Evolutionary conservation across 192 early-diverging fungal genomes (phyloP).

Genomic region (Rhizophagus clarus): DNA sequence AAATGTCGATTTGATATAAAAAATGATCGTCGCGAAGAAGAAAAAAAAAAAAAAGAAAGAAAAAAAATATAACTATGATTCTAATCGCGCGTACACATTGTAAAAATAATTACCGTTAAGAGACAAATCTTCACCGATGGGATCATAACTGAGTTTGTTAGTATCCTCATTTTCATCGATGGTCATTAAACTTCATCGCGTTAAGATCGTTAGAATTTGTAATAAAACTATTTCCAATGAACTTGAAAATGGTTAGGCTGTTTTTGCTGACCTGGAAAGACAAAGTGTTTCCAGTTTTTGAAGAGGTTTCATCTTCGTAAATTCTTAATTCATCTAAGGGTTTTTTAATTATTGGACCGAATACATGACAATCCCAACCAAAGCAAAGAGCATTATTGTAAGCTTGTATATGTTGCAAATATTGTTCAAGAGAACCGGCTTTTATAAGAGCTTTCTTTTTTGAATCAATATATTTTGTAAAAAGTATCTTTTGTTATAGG

Average conservation of each 20-base stretch:
- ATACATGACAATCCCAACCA: conserved; percentile 15
- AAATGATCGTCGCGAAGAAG: too few species aligned
- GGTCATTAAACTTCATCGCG: background rate
- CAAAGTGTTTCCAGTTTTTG: background rate
- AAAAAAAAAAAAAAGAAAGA: background rate
- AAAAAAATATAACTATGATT: background rate
- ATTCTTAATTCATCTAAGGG: conserved; percentile 24
- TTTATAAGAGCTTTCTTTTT: conserved; percentile 24
- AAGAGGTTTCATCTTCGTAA: conserved; percentile 15
- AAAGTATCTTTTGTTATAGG: conserved; percentile 25
- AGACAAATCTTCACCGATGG: background rate
- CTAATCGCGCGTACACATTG: background rate
- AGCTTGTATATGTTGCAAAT: conserved; percentile 34
- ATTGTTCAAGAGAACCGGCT: conserved; percentile 28
- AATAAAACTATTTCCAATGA: background rate
- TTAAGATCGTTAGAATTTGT: background rate
- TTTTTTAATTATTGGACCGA: conserved; percentile 31
- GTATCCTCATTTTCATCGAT: background rate
- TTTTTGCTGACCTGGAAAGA: background rate
- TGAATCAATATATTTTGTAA: conserved; percentile 28
- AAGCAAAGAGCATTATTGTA: conserved; percentile 26
- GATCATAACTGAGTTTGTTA: background rate
- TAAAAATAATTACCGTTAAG: background rate
- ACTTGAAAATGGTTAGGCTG: background rate
- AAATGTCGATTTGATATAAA: too few species aligned